phyloP scores from a whole-genome alignment of 2,329 filamentous ascomycete genomes.

The Hymenoscyphus scutula region DNA sequence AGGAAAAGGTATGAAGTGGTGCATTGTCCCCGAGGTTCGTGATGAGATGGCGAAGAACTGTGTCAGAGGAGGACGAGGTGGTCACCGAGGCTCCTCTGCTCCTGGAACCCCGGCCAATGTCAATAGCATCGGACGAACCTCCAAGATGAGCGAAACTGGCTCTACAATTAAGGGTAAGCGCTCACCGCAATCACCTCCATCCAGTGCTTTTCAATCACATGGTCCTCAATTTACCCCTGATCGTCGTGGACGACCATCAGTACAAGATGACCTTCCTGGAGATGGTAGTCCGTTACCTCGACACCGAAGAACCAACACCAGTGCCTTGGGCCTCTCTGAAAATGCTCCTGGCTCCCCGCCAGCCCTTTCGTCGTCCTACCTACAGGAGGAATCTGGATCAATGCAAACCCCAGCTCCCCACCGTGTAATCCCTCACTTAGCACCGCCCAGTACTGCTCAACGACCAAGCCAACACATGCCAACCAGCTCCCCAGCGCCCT shows the following conservation, averaged over 20 bases:
- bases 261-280: conserved; percentile 30
- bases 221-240: conserved; percentile 56
- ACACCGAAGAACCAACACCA: conserved; percentile 44
- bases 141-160: conserved; percentile 54
- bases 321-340: conserved; percentile 47
- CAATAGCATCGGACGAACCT: conserved; percentile 59
- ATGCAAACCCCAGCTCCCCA: conserved; percentile 73
- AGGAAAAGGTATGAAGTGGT: conserved; percentile 99
- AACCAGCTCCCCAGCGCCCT: conserved; percentile 79
- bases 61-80: conserved; percentile 58
- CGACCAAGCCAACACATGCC: conserved; percentile 83
- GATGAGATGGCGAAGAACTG: conserved; percentile 72
- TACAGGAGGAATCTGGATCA: conserved; percentile 58
- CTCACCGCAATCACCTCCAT: conserved; percentile 55
- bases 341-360: conserved; percentile 56
- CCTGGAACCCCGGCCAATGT: conserved; percentile 62
- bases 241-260: conserved; percentile 47
- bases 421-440: conserved; percentile 69
- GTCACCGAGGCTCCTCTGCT: conserved; percentile 65
- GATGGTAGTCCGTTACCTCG: conserved; percentile 63
- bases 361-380: conserved; percentile 59
- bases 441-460: conserved; percentile 77
- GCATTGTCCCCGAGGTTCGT: conserved; percentile 77
- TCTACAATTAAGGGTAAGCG: conserved; percentile 55
- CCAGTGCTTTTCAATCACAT: conserved; percentile 46